A percentile compares a stretch with the other conserved stretches of the same genome.
Conservation (phyloP, 495 filamentous ascomycete genomes). For the Penicillium cinerascens region DNA sequence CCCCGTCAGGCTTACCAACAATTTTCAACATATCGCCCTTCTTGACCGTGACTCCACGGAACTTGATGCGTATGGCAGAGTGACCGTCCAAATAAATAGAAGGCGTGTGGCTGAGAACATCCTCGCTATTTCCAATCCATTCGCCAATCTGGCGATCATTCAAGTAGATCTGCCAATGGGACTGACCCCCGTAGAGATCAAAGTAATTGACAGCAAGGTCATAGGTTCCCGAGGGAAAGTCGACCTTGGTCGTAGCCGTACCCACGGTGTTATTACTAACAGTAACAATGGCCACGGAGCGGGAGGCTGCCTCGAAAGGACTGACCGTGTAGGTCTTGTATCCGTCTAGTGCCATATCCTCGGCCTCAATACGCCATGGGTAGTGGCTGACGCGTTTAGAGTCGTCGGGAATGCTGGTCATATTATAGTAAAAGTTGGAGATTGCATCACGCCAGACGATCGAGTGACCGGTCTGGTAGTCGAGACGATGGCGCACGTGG, state of each 20-base stretch:
- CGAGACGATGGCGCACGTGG: slow-evolving; percentile 52
- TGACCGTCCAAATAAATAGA: slow-evolving; percentile 59
- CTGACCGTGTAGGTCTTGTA: slow-evolving; percentile 49
- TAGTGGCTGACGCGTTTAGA: slow-evolving; percentile 53
- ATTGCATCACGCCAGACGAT: slow-evolving; percentile 68
- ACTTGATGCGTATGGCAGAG: slow-evolving; percentile 60
- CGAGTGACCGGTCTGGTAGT: slow-evolving; percentile 66
- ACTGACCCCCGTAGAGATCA: slow-evolving; percentile 54
- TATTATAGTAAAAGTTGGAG: slow-evolving; percentile 55
- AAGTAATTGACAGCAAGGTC: slow-evolving; percentile 65
- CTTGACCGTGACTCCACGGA: slow-evolving; percentile 45
- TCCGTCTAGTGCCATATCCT: slow-evolving; percentile 54
- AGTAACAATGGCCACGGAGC: slow-evolving; percentile 45
- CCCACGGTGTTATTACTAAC: slow-evolving; percentile 47
- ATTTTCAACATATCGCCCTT: slow-evolving; percentile 58
- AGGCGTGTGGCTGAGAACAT: slow-evolving; percentile 52
- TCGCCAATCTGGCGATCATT: slow-evolving; percentile 49
- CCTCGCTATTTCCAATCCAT: slow-evolving; percentile 58
- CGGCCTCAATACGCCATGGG: slow-evolving; percentile 62
- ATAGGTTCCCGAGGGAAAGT: slow-evolving; percentile 51
- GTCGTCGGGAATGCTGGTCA: slow-evolving; percentile 57
- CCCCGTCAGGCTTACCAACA: slow-evolving; percentile 54
- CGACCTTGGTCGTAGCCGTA: slow-evolving; percentile 44
- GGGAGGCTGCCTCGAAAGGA: slow-evolving; percentile 56
- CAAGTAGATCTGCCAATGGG: slow-evolving; percentile 51